These are phyloP conservation scores for Colletotrichum lindemuthianum DNA, from an alignment of 2,329 filamentous ascomycete species.

Conservation along the genomic window DNA sequence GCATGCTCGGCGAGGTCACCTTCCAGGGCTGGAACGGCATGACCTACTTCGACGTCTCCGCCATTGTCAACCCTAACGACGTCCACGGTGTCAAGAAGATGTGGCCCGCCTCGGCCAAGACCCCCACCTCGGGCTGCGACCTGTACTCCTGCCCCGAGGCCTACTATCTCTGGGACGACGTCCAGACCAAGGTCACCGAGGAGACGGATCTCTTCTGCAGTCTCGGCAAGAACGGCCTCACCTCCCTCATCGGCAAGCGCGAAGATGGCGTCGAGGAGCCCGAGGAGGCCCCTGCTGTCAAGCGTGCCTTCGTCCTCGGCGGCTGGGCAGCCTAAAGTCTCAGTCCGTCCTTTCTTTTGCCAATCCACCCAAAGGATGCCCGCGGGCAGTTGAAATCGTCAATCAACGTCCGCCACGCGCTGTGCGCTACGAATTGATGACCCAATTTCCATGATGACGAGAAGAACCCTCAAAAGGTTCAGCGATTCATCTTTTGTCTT, in stretches of 20 bases:
- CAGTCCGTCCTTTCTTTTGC: neutral
- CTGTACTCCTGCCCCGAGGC: conserved; percentile 62
- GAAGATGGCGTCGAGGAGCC: conserved; percentile 30
- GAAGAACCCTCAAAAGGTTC: conserved; percentile 6
- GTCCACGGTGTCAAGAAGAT: conserved; percentile 64
- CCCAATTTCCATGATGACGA: conserved; percentile 8
- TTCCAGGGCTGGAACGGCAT: conserved; percentile 59
- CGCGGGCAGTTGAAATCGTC: neutral
- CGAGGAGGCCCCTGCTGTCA: conserved; percentile 36
- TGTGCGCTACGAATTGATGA: conserved; percentile 35
- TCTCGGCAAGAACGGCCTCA: conserved; percentile 51
- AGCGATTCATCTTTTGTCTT: conserved; percentile 9
- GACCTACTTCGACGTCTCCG: conserved; percentile 69
- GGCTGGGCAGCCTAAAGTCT: conserved; percentile 29
- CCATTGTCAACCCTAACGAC: conserved; percentile 64
- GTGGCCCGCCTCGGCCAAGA: conserved; percentile 53
- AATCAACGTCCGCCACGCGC: conserved; percentile 10
- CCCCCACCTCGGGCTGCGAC: conserved; percentile 60
- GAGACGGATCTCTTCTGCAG: conserved; percentile 62
- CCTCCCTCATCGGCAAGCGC: conserved; percentile 35
- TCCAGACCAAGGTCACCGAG: conserved; percentile 63
- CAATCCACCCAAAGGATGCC: neutral
- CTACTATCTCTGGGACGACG: conserved; percentile 64
- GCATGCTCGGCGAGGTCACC: conserved; percentile 64
- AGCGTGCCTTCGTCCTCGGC: conserved; percentile 48